Evolutionary conservation across 2,329 filamentous ascomycete genomes (phyloP).

Genomic region (Pseudogymnoascus sp.): DNA sequence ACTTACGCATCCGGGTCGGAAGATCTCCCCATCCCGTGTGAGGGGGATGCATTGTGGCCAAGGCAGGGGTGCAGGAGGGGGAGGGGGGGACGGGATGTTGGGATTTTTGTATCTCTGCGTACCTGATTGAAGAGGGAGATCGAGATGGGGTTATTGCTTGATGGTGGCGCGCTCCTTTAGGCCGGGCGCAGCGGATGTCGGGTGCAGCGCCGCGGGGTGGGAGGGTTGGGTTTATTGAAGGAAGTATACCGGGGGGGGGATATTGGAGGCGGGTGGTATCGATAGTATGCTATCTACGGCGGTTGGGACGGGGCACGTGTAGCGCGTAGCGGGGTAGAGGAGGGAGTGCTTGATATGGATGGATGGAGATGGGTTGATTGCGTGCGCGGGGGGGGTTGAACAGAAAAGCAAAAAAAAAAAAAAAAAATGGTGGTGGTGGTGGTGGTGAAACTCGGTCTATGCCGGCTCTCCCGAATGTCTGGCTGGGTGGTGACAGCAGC

Average conservation of each 20-base stretch:
- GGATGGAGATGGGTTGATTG: neutral
- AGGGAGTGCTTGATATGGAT: neutral
- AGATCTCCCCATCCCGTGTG: neutral
- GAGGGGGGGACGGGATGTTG: neutral
- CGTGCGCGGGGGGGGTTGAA: neutral
- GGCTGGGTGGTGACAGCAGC: neutral
- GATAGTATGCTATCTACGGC: neutral
- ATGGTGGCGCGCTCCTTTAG: neutral
- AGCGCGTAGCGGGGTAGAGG: neutral
- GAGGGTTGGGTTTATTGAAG: neutral
- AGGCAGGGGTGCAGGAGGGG: neutral
- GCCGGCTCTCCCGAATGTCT: neutral
- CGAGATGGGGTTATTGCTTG: neutral
- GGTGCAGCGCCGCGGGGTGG: neutral
- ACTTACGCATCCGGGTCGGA: neutral
- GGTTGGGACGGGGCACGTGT: neutral
- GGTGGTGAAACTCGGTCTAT: neutral
- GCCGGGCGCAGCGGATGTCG: neutral
- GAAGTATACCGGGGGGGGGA: neutral
- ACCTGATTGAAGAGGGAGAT: neutral
- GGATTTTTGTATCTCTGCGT: neutral
- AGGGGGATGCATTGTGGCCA: neutral
- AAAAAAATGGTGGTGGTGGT: neutral
- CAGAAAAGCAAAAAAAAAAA: too few species aligned
- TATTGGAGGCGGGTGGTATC: neutral